Base-by-base conservation (phyloP, 1,139 yeast genomes). In the Debaryomyces udenii region DNA sequence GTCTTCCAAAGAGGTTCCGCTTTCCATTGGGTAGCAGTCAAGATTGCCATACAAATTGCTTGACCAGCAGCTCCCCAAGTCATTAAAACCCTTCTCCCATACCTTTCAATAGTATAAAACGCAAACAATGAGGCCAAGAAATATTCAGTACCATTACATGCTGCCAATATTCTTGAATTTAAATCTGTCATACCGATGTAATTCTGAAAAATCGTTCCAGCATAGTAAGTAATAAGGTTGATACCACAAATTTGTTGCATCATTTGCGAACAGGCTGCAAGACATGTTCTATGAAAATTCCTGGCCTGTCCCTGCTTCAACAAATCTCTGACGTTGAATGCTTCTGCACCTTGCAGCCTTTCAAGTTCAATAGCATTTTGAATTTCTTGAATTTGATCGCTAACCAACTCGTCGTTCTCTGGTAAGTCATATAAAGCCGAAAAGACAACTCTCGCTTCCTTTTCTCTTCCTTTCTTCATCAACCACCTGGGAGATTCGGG, bases 401-500 rank as follows among this genome's bases (percentile, higher is more conserved):
- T 52, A 3, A 65, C 51, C 35, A 54, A 45, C 9, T 54, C 51
- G 37, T 61, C 56, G 41, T 59, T 50, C 17, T 53, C 59, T 3
- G 71, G 62, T 38, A 64, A 39, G 39, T 64, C 71, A 30, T 65
- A 71, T 35, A 78, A 57, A 3, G 77, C 70, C 13, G 78, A 67
- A 42, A 79, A 62, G 11, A 78, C 71, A 15, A 55, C 60, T 44
- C 70, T 62, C 2, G 85, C 86, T 47, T 80, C 84, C 3, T 64
- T 66, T 20, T 59, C 54, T 42, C 70, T 60, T 15, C 69, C 72
- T 42, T 61, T 60, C 35, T 64, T 60, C 24, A 74, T 55, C 39
- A 74, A 59, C 76, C 78, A 74, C 51, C 80, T 66, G 7, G 81
- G 81, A 5, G 79, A 70, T 58, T 76, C 81, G 3, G 81, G 81